These are phyloP conservation scores for Tillandsia fasciculata DNA, from an alignment of 176 grass and related monocot species.

Conservation along the genomic window DNA sequence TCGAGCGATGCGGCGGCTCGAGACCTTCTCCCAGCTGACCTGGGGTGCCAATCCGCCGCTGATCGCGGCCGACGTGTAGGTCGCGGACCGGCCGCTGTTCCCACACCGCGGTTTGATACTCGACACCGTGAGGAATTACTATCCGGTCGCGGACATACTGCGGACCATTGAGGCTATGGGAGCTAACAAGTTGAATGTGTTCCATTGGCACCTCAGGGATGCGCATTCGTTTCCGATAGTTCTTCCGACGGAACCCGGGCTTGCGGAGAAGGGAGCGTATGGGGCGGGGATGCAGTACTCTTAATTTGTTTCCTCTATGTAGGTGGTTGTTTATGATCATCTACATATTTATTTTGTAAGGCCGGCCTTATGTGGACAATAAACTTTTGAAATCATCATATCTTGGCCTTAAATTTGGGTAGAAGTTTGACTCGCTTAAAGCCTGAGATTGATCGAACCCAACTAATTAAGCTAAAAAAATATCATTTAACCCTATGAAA, in stretches of 20 bases:
- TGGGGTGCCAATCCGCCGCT: constrained; percentile 4
- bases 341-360: no score
- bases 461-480: no score
- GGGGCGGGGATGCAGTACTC: constrained; percentile 10
- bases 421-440: no score
- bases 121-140: constrained; percentile 19
- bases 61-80: constrained; percentile 8
- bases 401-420: no score
- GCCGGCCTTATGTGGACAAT: no score
- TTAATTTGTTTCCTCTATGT: not conserved
- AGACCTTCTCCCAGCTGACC: constrained; percentile 24
- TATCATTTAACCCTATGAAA: no score
- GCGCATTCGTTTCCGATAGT: constrained; percentile 20
- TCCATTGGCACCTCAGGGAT: constrained; percentile 27
- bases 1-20: constrained; percentile 18
- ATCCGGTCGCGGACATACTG: constrained; percentile 16
- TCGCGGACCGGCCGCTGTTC: constrained; percentile 15
- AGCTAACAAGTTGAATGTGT: constrained; percentile 23
- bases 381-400: no score
- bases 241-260: constrained; percentile 9
- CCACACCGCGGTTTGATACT: constrained; percentile 17
- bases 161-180: constrained; percentile 20
- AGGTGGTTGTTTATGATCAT: no score
- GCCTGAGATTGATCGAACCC: no score
- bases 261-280: constrained; percentile 14